These are phyloP conservation scores for Pontederia paniculata DNA, from an alignment of 176 grass and related monocot species.

Conservation along the genomic window DNA sequence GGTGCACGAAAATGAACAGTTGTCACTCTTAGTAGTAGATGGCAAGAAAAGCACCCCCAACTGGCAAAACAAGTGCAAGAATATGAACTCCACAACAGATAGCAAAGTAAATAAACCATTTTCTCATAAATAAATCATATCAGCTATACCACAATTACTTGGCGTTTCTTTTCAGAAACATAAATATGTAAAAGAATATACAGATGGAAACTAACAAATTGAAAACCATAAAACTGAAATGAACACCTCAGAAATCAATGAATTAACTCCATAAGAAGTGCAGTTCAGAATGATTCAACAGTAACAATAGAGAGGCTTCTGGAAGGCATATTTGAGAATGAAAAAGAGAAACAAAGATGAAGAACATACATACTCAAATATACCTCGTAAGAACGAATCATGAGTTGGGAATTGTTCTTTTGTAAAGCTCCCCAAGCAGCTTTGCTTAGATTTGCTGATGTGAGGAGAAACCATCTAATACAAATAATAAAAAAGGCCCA, in stretches of 20 bases:
- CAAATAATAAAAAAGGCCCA: neutral
- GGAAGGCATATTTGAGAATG: neutral
- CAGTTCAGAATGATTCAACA: neutral
- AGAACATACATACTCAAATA: neutral
- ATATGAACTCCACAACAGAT: neutral
- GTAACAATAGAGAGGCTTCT: constrained; percentile 2
- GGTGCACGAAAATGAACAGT: constrained; percentile 52
- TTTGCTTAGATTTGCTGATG: constrained; percentile 92
- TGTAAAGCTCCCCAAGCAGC: constrained; percentile 95
- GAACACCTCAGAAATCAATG: too few relatives aligned
- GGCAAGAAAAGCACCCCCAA: constrained; percentile 87
- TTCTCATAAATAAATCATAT: too few relatives aligned
- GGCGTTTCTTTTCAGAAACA: too few relatives aligned
- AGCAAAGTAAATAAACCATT: too few relatives aligned
- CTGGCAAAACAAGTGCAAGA: constrained; percentile 25
- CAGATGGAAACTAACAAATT: too few relatives aligned
- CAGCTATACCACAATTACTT: too few relatives aligned
- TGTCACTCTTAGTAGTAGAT: constrained; percentile 15
- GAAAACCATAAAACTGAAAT: too few relatives aligned
- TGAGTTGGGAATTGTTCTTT: constrained; percentile 90
- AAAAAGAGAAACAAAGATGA: constrained; percentile 6
- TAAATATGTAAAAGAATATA: too few relatives aligned
- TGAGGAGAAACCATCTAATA: constrained; percentile 94
- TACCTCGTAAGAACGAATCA: constrained; percentile 98
- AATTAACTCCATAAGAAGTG: too few relatives aligned